Evolutionary conservation across 2,329 filamentous ascomycete species (phyloP), one percentile per base, ranked within the genome.

Genomic region (Fusarium xylarioides): DNA sequence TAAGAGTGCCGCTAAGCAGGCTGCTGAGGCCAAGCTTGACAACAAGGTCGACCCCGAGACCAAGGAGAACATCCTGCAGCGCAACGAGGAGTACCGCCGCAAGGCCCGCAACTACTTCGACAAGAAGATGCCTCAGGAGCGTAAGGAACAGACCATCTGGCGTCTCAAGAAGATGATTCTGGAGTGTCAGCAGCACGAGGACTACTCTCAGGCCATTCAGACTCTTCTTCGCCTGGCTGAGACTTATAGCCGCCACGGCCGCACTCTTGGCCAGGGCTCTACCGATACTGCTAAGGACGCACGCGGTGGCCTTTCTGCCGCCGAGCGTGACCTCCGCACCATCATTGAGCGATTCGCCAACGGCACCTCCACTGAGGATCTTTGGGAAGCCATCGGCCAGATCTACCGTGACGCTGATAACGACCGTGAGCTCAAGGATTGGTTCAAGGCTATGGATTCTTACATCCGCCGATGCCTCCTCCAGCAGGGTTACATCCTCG

Each of bases 151-250:
- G 86, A 92, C 91, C 63, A 91, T 98, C 77, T 97, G 91, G 89
- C 93, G 96, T 42, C 84, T 99, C 75, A 99, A 90, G 91, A 98
- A 98, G 90, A 97, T 98, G 93, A 86, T 99, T 43, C 91, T 98
- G 50, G 96, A 99, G 83, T 95, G 97, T 77, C 96, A 99, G 84
- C 93, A 95, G 63, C 96, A 98, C 80, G 90, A 93, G 66, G 95
- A 99, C 78, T 99, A 98, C 83, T 91, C 95, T 76, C 89, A 93
- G 82, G 96, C 96, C n/a, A 92, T 99, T 72, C 90, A 95, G 77
- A 97, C 95, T 7, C 86, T 99, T 11, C 88, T 99, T 35, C 86
- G 90, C 46, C 86, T 99, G 54, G 95, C 94, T 11, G 95, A 97
- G 84, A 90, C 91, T 75, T 99, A 99, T 78, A 91, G 90, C 68